Percentiles rank a stretch among this genome's conserved stretches.
phyloP scores from a whole-genome alignment of 441 rosid species.

The Macaranga tanarius region DNA sequence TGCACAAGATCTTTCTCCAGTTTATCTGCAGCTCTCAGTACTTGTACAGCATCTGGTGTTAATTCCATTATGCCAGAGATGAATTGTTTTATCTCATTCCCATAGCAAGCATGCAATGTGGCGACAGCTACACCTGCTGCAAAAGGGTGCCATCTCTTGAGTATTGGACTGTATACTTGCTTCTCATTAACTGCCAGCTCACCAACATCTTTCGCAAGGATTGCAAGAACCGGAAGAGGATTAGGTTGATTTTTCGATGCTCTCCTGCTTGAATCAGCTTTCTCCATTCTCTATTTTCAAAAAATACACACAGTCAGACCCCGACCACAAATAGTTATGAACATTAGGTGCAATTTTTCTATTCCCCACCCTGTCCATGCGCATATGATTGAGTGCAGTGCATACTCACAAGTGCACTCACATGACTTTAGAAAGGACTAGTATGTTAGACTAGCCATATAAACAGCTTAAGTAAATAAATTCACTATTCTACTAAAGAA shows the following conservation, averaged over 20 bases:
- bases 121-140: constrained; percentile 98
- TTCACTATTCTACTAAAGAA: neutral
- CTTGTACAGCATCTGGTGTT: constrained; percentile 90
- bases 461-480: neutral
- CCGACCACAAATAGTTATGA: constrained; percentile 1
- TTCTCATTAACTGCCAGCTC: constrained; percentile 86
- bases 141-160: constrained; percentile 97
- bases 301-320: constrained; percentile 21
- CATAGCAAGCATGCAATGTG: constrained; percentile 92
- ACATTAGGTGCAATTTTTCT: neutral
- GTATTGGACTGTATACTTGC: constrained; percentile 79
- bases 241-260: constrained; percentile 79
- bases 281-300: constrained; percentile 80
- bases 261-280: constrained; percentile 95
- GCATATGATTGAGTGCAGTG: neutral
- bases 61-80: constrained; percentile 70
- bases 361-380: neutral
- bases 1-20: constrained; percentile 97
- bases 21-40: constrained; percentile 93
- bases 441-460: neutral
- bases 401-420: neutral
- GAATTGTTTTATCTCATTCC: constrained; percentile 91
- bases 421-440: neutral
- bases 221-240: constrained; percentile 90
- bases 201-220: constrained; percentile 93